phyloP scores from a whole-genome alignment of 148 eudicot species.

The Cornus florida region DNA sequence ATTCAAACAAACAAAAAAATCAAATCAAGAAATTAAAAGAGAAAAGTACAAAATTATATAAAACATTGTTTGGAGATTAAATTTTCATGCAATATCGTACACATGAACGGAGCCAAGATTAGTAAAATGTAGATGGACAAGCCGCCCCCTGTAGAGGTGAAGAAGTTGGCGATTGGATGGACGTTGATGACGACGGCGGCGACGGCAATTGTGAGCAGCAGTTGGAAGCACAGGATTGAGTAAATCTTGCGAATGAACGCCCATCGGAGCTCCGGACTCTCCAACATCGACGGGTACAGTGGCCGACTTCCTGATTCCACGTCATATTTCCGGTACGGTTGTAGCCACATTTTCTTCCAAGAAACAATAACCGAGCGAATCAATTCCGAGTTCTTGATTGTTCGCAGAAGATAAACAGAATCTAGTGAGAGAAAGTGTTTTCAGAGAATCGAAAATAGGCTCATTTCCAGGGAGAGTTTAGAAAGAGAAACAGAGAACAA shows the following conservation, averaged over 20 bases:
- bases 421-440: too few species aligned
- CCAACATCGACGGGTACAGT: conserved; percentile 57
- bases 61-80: background rate
- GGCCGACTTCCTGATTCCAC: conserved; percentile 32
- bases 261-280: conserved; percentile 62
- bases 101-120: conserved; percentile 51
- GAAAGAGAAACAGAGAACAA: too few species aligned
- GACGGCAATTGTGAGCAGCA: conserved; percentile 52
- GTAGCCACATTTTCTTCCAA: conserved; percentile 38
- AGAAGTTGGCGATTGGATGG: conserved; percentile 43
- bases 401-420: too few species aligned
- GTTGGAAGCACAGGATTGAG: conserved; percentile 51
- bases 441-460: too few species aligned
- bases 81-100: conserved; percentile 20
- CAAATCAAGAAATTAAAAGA: background rate
- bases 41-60: background rate
- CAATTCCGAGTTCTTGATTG: background rate
- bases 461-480: too few species aligned
- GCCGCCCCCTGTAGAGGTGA: conserved; percentile 41
- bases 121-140: conserved; percentile 46
- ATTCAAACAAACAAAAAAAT: background rate
- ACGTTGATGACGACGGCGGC: conserved; percentile 54
- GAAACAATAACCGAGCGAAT: background rate
- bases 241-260: conserved; percentile 66
- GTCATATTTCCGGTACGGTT: conserved; percentile 42